Conservation (phyloP, 495 filamentous ascomycete genomes). For the Aspergillus heteromorphus region DNA sequence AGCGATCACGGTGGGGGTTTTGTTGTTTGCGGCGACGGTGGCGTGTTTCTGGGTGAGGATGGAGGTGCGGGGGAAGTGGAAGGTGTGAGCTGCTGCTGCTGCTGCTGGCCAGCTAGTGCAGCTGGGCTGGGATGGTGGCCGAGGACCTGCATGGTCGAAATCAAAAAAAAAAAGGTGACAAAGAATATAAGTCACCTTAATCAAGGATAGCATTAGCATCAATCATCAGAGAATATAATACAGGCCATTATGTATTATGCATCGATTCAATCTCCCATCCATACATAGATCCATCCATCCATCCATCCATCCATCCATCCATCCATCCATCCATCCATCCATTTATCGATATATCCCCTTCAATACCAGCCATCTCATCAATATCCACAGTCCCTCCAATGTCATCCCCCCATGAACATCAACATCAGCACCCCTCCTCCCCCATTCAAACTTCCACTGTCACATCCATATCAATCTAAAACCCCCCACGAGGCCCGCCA, state of each 20-base stretch:
- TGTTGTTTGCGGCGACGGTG: constrained; percentile 29
- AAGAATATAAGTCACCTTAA: too few relatives aligned
- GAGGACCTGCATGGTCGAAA: too few relatives aligned
- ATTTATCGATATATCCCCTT: background rate
- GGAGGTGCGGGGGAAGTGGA: constrained; percentile 27
- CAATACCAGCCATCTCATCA: constrained; percentile 10
- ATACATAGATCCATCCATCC: background rate
- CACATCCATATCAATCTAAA: constrained; percentile 10
- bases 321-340: too few relatives aligned
- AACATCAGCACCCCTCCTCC: constrained; percentile 12
- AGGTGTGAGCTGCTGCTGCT: constrained; percentile 7
- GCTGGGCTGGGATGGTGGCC: too few relatives aligned
- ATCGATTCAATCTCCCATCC: background rate
- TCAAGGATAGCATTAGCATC: too few relatives aligned
- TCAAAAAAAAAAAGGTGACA: too few relatives aligned
- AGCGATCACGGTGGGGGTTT: constrained; percentile 24
- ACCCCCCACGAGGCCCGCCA: constrained; percentile 27
- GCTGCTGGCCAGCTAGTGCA: too few relatives aligned
- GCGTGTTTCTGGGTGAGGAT: constrained; percentile 34
- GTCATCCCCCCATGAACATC: too few relatives aligned
- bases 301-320: background rate
- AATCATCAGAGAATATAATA: background rate
- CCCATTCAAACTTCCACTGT: background rate
- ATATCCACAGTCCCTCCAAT: too few relatives aligned
- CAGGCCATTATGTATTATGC: background rate